phyloP scores from a whole-genome alignment of 768 basidiomycete genomes.

The Serendipita indica region DNA sequence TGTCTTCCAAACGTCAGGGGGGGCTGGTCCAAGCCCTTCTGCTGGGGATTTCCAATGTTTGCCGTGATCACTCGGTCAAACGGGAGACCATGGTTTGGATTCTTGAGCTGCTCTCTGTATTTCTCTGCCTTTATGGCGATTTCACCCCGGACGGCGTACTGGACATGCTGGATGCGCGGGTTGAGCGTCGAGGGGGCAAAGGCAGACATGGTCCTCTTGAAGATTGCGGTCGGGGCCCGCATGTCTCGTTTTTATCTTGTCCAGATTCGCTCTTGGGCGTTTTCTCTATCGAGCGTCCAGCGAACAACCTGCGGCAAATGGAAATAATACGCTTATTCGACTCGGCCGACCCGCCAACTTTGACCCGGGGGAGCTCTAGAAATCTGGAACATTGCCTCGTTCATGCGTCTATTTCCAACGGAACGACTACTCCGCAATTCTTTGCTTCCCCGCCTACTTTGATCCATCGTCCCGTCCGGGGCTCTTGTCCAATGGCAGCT shows the following conservation, averaged over 20 bases:
- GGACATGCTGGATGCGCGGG: slow-evolving; percentile 68
- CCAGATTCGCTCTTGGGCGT: background rate
- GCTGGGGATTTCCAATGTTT: slow-evolving; percentile 98
- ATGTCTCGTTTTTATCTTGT: slow-evolving; percentile 4
- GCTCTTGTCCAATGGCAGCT: slow-evolving; percentile 77
- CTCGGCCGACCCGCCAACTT: background rate
- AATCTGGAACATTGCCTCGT: background rate
- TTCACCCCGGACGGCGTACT: slow-evolving; percentile 96
- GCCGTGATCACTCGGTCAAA: slow-evolving; percentile 83
- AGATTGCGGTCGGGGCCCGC: background rate
- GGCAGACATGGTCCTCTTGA: slow-evolving; percentile 15
- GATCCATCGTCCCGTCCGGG: slow-evolving; percentile 81
- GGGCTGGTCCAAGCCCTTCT: slow-evolving; percentile 82
- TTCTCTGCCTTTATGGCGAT: slow-evolving; percentile 88
- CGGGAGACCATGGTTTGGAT: slow-evolving; percentile 44
- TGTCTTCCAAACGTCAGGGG: slow-evolving; percentile 88
- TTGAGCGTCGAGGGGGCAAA: slow-evolving; percentile 66
- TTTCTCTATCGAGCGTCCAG: slow-evolving; percentile 3
- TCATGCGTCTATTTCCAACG: slow-evolving; percentile 21
- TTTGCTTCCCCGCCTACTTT: slow-evolving; percentile 47
- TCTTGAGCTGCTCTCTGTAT: slow-evolving; percentile 55
- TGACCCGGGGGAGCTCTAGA: background rate
- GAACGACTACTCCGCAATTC: slow-evolving; percentile 59
- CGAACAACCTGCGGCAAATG: slow-evolving; percentile 1
- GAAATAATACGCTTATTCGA: background rate